These are phyloP conservation scores for Dissophora ornata DNA, from an alignment of 192 early-diverging fungal species.

Conservation along the genomic window DNA sequence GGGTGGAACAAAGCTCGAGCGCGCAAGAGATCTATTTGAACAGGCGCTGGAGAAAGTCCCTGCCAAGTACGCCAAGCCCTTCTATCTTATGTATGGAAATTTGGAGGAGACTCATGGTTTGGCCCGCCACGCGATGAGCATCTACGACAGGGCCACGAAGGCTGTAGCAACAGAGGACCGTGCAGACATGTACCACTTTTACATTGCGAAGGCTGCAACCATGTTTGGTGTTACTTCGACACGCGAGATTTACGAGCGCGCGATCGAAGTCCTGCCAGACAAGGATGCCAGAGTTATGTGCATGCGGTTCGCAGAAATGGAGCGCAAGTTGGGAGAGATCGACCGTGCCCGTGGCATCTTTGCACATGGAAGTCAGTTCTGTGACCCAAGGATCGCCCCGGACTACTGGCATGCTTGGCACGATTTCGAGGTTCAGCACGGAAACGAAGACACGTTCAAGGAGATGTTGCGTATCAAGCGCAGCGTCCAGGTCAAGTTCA, in stretches of 20 bases:
- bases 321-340: constrained; percentile 92
- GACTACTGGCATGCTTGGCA: constrained; percentile 93
- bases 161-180: constrained; percentile 82
- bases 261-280: constrained; percentile 88
- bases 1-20: constrained; percentile 88
- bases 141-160: constrained; percentile 92
- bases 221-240: constrained; percentile 89
- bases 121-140: constrained; percentile 90
- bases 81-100: constrained; percentile 92
- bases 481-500: constrained; percentile 84
- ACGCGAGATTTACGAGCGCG: constrained; percentile 94
- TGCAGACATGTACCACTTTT: constrained; percentile 86
- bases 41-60: constrained; percentile 91
- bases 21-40: constrained; percentile 95
- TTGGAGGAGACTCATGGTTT: constrained; percentile 94
- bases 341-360: constrained; percentile 93
- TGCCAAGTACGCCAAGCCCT: constrained; percentile 82
- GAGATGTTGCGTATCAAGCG: constrained; percentile 97
- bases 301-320: constrained; percentile 86
- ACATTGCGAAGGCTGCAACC: constrained; percentile 87
- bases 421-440: constrained; percentile 96
- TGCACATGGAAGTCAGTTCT: constrained; percentile 87
- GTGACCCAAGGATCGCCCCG: constrained; percentile 80
- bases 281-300: constrained; percentile 79
- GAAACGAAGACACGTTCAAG: constrained; percentile 98